Evolutionary conservation across 352 stramenopile species (phyloP), one percentile per base, ranked within the genome.

Genomic region (Phytophthora quininea): DNA sequence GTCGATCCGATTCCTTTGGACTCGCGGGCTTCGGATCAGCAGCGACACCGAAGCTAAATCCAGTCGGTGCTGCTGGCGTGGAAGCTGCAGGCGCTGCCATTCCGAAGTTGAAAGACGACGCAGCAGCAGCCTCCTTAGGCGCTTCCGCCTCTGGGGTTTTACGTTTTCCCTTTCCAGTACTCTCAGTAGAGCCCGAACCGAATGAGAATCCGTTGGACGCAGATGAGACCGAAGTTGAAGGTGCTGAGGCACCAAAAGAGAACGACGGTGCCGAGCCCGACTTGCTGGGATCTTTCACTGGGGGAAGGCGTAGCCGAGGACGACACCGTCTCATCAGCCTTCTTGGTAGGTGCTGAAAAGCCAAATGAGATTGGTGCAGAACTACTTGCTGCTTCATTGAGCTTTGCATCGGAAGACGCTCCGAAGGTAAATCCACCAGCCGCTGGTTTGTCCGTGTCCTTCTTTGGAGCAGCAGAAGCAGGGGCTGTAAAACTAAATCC

Each of bases 11-110:
- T 43, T 76, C 67, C 30, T 67, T 68, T 40, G 48, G 58, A 30
- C 37, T 69, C n/a, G 49, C 8, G 43, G 58, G 30, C 29, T 63
- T 59, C 0, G 58, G 4, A 19, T 69, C 62, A 7, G 64, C 10
- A 9, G 51, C 24, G 4, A 45, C 45, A 11, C 62, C 71, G 61
- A 84, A 85, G 52, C 67, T 78, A 46, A 85, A 84, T 4, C 60
- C 70, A 54, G 60, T 74, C 8, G 40, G 12, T 27, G 38, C 37
- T 42, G 63, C 49, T n/a, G 65, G 55, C 7, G 37, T 56, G 2
- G 29, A 27, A 15, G 58, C 37, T 37, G 58, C 30, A 4, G 32
- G 19, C 19, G 19, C 19, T 24, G 19, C 37, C 6, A n/a, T 31
- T 30, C 67, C 60, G 27, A 77, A 79, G 32, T 40, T 74, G 10